Conservation (phyloP, 108 stramenopile genomes). For the Conticribra weissflogii region DNA sequence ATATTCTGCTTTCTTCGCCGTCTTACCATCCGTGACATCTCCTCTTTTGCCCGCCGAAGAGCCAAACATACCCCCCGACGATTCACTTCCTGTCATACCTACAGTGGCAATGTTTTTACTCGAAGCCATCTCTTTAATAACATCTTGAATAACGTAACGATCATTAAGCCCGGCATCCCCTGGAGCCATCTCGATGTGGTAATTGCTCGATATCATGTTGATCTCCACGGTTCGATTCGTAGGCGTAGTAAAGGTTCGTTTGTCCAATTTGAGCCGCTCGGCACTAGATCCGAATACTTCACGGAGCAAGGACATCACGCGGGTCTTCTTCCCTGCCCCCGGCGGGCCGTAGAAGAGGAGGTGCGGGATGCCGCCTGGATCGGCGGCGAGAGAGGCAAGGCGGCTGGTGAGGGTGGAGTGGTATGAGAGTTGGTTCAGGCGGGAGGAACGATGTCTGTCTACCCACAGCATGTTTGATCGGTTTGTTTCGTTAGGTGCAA, state of each 20-base stretch:
- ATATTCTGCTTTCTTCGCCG: slow-evolving; percentile 64
- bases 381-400: slow-evolving; percentile 64
- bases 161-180: slow-evolving; percentile 96
- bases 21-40: slow-evolving; percentile 34
- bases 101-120: slow-evolving; percentile 66
- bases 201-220: slow-evolving; percentile 91
- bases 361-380: slow-evolving; percentile 87
- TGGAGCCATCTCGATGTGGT: slow-evolving; percentile 97
- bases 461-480: slow-evolving; percentile 92
- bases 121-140: slow-evolving; percentile 98
- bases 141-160: slow-evolving; percentile 96
- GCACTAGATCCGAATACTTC: slow-evolving; percentile 92
- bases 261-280: slow-evolving; percentile 79
- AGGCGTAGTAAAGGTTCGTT: slow-evolving; percentile 85
- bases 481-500: no score
- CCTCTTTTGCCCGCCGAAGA: slow-evolving; percentile 8
- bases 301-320: slow-evolving; percentile 90
- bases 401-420: slow-evolving; percentile 81
- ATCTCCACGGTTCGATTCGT: slow-evolving; percentile 89
- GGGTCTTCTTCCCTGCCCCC: slow-evolving; percentile 97
- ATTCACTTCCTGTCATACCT: slow-evolving; percentile 7
- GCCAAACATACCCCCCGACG: slow-evolving; percentile 6
- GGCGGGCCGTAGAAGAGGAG: slow-evolving; percentile 97
- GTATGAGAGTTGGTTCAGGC: slow-evolving; percentile 86
- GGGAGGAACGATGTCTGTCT: slow-evolving; percentile 95